Base-by-base conservation (phyloP, 225 moss, liverwort and hornwort genomes). In the Physcomitrellopsis africana region DNA sequence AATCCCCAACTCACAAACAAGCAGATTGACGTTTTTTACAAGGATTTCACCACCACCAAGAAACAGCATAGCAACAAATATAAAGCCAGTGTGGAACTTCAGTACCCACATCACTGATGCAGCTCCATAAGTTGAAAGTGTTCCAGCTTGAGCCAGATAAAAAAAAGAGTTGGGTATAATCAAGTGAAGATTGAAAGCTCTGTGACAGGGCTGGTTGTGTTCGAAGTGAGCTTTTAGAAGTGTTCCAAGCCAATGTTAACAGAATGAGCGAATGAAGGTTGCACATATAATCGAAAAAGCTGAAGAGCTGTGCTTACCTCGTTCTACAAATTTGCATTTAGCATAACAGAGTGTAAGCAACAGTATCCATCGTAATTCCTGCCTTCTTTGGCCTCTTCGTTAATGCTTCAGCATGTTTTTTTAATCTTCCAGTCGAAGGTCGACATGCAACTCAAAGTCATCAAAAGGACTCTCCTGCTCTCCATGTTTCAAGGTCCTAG, bases 301-400 rank as follows among this genome's bases (percentile, higher is more conserved):
- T 22, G 57, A 51, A 51, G 44, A 71, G 62, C 29, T 62, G 11
- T 29, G 23, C 62, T 69, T 81, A 89, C 96, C 81, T 87, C 84
- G 60, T 91, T 86, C 76, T 89, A 87, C 53, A 91, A 77, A 72
- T 86, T 90, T 26, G 90, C 80, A 82, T 95, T 90, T 70, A 95
- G 75, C 49, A 99, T 92, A 29, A 88, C 85, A 66, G 95, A 66
- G 95, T 99, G 72, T 88, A 99, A 51, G 92, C 92, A 63, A 90
- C 85, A 27, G 89, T 89, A 67, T 99, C 99, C 82, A 99, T 75
- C 26, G 68, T 68, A 77, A n/a, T n/a, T n/a, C n/a, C n/a, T n/a
- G n/a, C n/a, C n/a, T n/a, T n/a, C n/a, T n/a, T n/a, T n/a, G n/a
- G n/a, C n/a, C n/a, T n/a, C n/a, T n/a, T n/a, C n/a, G n/a, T n/a